Conservation (phyloP, 2,329 filamentous ascomycete genomes). For the Pseudogymnoascus sp. region DNA sequence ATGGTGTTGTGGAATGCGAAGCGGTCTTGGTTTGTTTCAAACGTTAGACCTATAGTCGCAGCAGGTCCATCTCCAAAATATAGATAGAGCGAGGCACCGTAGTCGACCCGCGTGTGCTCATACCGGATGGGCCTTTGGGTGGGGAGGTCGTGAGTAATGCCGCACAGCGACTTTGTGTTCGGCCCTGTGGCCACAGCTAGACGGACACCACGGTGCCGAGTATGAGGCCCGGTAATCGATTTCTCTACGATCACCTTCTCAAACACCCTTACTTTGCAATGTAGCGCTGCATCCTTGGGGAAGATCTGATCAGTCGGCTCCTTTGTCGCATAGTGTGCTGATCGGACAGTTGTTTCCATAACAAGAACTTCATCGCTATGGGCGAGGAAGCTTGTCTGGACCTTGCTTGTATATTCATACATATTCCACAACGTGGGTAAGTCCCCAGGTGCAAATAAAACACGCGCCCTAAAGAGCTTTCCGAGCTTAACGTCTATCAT, state of each 20-base stretch:
- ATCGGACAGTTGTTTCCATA: conserved; percentile 61
- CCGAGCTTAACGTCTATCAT: conserved; percentile 64
- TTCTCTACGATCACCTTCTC: conserved; percentile 61
- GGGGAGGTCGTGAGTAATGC: conserved; percentile 62
- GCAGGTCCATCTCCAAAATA: conserved; percentile 35
- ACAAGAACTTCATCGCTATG: conserved; percentile 62
- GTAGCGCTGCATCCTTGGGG: conserved; percentile 63
- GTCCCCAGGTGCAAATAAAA: conserved; percentile 69
- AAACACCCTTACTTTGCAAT: conserved; percentile 69
- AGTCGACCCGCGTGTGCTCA: conserved; percentile 66
- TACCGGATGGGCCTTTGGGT: conserved; percentile 66
- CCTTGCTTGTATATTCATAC: conserved; percentile 74
- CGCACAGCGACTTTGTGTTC: conserved; percentile 69
- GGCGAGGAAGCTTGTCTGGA: conserved; percentile 63
- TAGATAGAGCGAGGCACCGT: conserved; percentile 57
- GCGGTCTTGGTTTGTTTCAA: conserved; percentile 65
- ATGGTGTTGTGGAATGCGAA: conserved; percentile 65
- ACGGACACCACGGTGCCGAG: conserved; percentile 71
- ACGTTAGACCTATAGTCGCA: conserved; percentile 70
- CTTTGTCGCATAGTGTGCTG: conserved; percentile 76
- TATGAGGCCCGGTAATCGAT: conserved; percentile 65
- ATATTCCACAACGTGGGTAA: conserved; percentile 75
- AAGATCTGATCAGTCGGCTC: conserved; percentile 64
- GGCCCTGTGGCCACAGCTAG: conserved; percentile 72
- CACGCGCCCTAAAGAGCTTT: conserved; percentile 64